Evolutionary conservation across 768 basidiomycete species (phyloP).

Genomic region (Naematelia encephala): DNA sequence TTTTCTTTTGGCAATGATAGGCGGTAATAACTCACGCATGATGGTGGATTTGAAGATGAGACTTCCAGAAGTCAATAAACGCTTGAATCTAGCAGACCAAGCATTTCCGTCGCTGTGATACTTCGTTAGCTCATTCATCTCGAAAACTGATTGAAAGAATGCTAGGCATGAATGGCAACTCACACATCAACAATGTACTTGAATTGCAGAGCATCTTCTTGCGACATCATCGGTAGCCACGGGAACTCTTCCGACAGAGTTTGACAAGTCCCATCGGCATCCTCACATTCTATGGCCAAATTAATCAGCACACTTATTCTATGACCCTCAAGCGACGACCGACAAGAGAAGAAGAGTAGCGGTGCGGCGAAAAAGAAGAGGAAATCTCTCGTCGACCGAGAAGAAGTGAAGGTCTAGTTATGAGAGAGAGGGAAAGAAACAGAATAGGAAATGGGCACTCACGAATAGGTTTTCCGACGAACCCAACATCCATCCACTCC

Average conservation of each 20-base stretch:
- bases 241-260: conserved; percentile 33
- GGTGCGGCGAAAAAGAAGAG: neutral
- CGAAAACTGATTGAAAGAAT: neutral
- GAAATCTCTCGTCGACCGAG: too few relatives aligned
- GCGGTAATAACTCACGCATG: conserved; percentile 36
- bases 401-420: neutral
- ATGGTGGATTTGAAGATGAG: conserved; percentile 48
- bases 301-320: too few relatives aligned
- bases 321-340: too few relatives aligned
- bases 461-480: conserved; percentile 40
- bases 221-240: conserved; percentile 25
- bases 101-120: conserved; percentile 44
- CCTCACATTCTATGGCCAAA: conserved; percentile 45
- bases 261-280: conserved; percentile 42
- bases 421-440: neutral
- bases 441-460: conserved; percentile 10
- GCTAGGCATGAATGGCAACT: conserved; percentile 6
- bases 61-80: conserved; percentile 38
- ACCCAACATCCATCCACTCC: conserved; percentile 34
- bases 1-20: neutral
- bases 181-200: conserved; percentile 48
- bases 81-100: conserved; percentile 48
- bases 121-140: neutral
- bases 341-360: neutral
- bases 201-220: conserved; percentile 38